These are phyloP conservation scores for Copromyces sp. DNA, from an alignment of 495 filamentous ascomycete genomes.

Conservation along the genomic window DNA sequence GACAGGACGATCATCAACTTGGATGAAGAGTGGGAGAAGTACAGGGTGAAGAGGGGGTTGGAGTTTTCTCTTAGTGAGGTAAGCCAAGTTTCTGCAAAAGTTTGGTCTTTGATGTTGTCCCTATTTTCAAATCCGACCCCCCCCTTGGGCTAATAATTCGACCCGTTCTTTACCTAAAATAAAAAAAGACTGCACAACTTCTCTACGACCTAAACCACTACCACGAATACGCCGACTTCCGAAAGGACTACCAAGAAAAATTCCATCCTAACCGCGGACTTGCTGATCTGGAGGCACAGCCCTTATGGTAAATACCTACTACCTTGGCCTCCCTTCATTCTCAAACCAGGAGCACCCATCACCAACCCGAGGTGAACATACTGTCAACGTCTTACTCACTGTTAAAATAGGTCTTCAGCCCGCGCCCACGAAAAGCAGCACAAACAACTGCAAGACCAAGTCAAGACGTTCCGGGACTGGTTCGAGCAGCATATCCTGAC, in stretches of 20 bases:
- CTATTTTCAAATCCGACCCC: background rate
- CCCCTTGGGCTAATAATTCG: background rate
- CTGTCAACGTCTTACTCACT: background rate
- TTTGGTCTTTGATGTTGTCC: no score
- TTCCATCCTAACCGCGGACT: background rate
- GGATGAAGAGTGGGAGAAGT: background rate
- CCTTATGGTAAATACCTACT: background rate
- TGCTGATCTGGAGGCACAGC: background rate
- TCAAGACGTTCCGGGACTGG: constrained; percentile 9
- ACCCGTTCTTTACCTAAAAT: background rate
- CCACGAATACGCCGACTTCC: background rate
- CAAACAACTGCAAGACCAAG: background rate
- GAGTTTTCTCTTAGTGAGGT: background rate
- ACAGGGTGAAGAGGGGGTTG: background rate
- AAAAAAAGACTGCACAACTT: background rate
- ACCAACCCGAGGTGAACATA: constrained; percentile 1
- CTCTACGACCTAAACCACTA: background rate
- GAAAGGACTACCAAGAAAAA: background rate
- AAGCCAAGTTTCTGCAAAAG: no score
- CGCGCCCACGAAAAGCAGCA: background rate
- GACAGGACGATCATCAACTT: background rate
- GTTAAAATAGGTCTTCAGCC: constrained; percentile 10
- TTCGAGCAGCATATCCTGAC: constrained; percentile 7
- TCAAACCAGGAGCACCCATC: background rate
- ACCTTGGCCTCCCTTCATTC: background rate